A percentile compares a stretch with the other conserved stretches of the same genome.
Conservation (phyloP, 2,329 filamentous ascomycete species). For the Passalora sequoiae region DNA sequence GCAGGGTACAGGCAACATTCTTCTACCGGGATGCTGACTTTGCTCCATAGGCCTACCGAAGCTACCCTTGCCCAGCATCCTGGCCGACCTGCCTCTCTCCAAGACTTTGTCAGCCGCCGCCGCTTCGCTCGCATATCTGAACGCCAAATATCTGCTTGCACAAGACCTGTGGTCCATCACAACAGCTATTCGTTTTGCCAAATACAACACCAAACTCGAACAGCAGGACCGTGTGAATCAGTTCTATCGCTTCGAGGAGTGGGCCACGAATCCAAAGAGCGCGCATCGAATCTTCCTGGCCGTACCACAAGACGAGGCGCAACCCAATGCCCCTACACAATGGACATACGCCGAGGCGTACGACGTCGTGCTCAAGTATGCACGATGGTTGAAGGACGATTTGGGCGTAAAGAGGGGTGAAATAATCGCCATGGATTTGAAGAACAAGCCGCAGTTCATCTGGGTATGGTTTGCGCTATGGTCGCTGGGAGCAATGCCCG, state of each 20-base stretch:
- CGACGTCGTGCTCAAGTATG: conserved; percentile 64
- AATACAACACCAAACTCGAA: conserved; percentile 23
- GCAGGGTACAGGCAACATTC: too few species aligned
- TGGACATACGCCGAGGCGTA: conserved; percentile 77
- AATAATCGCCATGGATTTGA: conserved; percentile 74
- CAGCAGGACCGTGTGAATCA: conserved; percentile 57
- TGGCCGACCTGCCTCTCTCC: conserved; percentile 7
- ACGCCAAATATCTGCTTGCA: conserved; percentile 62
- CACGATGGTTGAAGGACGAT: conserved; percentile 64
- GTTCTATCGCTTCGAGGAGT: conserved; percentile 70
- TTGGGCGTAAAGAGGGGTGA: conserved; percentile 63
- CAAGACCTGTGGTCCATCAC: conserved; percentile 58
- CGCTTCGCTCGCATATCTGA: conserved; percentile 69
- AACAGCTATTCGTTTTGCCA: conserved; percentile 51
- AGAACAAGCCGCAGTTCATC: conserved; percentile 73
- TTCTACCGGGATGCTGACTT: too few species aligned
- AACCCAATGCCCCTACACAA: conserved; percentile 23
- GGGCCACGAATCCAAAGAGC: conserved; percentile 53
- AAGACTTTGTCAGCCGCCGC: conserved; percentile 46
- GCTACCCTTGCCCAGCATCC: conserved; percentile 3
- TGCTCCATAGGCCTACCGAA: not conserved
- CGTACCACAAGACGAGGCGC: conserved; percentile 25
- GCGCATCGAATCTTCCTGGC: conserved; percentile 29
- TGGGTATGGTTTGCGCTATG: conserved; percentile 74
- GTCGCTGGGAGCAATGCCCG: conserved; percentile 76